phyloP scores from a whole-genome alignment of 2,329 filamentous ascomycete species.

The Botrytis fragariae region DNA sequence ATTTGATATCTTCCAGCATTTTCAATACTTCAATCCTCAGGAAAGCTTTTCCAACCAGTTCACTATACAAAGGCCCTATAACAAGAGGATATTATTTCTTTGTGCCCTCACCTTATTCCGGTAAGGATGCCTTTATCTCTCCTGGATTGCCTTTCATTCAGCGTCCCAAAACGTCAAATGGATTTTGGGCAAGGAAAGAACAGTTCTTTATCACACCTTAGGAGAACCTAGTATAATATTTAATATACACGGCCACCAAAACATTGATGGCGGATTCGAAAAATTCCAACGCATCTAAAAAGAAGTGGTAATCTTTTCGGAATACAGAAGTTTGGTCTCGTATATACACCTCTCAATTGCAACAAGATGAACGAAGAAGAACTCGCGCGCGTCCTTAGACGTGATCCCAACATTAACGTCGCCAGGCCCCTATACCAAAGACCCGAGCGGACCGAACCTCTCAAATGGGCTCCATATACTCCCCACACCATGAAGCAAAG shows the following conservation, averaged over 20 bases:
- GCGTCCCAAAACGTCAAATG: neutral
- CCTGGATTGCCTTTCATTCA: neutral
- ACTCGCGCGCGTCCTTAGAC: neutral
- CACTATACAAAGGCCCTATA: too few species aligned
- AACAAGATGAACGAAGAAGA: neutral
- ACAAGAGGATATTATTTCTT: neutral
- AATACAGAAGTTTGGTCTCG: too few species aligned
- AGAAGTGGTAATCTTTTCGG: neutral
- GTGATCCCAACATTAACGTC: neutral
- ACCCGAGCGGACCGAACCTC: neutral
- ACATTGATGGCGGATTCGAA: neutral
- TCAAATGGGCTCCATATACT: fast-evolving
- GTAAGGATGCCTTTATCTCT: conserved; percentile 6
- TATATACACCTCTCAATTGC: neutral
- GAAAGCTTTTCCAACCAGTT: neutral
- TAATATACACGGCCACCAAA: neutral
- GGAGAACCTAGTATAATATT: neutral
- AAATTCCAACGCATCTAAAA: neutral
- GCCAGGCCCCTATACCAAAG: neutral
- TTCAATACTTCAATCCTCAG: neutral
- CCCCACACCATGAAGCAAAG: neutral
- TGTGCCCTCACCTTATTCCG: neutral
- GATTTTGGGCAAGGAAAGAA: neutral
- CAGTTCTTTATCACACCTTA: neutral
- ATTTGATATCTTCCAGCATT: neutral